These are phyloP conservation scores for Dipodascopsis tothii DNA, from an alignment of 805 yeast species.

Conservation along the genomic window DNA sequence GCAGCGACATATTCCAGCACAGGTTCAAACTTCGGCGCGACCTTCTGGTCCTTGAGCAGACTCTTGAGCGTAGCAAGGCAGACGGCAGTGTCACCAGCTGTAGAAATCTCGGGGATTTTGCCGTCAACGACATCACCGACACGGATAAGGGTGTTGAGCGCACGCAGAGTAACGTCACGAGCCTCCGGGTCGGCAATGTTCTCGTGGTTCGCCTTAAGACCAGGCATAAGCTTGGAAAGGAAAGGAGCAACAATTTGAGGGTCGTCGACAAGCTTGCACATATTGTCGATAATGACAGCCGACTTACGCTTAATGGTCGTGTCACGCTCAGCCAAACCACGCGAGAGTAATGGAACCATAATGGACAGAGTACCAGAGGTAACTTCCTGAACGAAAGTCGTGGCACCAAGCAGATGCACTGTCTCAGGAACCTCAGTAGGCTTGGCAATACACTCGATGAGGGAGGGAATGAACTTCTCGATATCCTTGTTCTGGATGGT, in stretches of 20 bases:
- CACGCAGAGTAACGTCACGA: constrained; percentile 96
- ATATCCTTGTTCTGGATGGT: constrained; percentile 99
- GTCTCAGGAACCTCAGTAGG: constrained; percentile 98
- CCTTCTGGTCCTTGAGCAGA: constrained; percentile 59
- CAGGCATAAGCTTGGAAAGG: constrained; percentile 90
- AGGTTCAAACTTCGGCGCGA: constrained; percentile 62
- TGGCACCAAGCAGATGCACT: constrained; percentile 97
- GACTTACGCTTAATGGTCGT: constrained; percentile 99
- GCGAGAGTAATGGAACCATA: constrained; percentile 96
- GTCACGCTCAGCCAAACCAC: constrained; percentile 99
- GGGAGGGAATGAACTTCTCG: constrained; percentile 96
- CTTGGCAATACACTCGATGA: constrained; percentile 92
- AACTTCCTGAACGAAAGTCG: constrained; percentile 98
- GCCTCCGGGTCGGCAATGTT: constrained; percentile 99
- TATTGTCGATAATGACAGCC: constrained; percentile 98
- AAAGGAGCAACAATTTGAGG: constrained; percentile 99
- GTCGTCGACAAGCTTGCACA: constrained; percentile 99
- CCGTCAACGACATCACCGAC: constrained; percentile 95
- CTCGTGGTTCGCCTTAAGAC: constrained; percentile 85
- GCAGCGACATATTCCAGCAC: constrained; percentile 83
- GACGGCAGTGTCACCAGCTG: constrained; percentile 93
- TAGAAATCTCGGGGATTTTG: constrained; percentile 90
- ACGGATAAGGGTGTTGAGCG: constrained; percentile 93
- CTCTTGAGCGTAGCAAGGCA: constrained; percentile 74
- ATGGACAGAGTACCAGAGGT: constrained; percentile 98